Conservation (phyloP, 129 eudicot genomes). For the Gnaphalium uliginosum region DNA sequence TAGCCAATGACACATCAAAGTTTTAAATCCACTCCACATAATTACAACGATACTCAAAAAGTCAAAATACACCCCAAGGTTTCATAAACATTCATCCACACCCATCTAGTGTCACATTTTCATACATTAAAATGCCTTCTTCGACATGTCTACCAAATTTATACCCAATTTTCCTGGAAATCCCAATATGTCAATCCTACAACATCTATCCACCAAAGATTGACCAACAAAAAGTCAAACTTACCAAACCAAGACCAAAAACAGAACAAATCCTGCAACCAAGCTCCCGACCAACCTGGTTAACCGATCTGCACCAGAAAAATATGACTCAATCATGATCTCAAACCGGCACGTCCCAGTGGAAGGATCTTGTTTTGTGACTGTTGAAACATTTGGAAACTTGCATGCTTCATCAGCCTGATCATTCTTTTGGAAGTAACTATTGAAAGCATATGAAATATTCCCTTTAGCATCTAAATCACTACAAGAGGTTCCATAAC, state of each 20-base stretch:
- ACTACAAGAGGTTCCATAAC: constrained; percentile 64
- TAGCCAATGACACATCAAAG: background rate
- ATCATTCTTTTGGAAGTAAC: constrained; percentile 59
- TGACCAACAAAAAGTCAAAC: constrained; percentile 23
- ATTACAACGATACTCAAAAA: constrained; percentile 18
- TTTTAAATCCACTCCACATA: constrained; percentile 10
- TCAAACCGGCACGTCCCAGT: constrained; percentile 51
- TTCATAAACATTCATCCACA: constrained; percentile 24
- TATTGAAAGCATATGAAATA: constrained; percentile 71
- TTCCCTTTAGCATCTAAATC: constrained; percentile 48
- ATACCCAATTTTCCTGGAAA: background rate
- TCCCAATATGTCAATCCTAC: constrained; percentile 22
- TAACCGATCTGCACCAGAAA: constrained; percentile 39
- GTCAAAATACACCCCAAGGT: constrained; percentile 27
- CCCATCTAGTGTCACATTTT: constrained; percentile 3
- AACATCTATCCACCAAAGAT: constrained; percentile 11
- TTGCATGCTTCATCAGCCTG: constrained; percentile 61
- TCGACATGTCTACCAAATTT: constrained; percentile 24
- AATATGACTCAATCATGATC: constrained; percentile 49
- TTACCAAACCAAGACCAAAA: constrained; percentile 13
- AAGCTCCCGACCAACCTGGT: constrained; percentile 30
- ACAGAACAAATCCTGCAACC: constrained; percentile 6
- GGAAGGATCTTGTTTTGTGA: constrained; percentile 60
- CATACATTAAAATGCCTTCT: constrained; percentile 21
- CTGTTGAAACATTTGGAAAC: constrained; percentile 54